Evolutionary conservation across 1,284 basidiomycete genomes (phyloP).

Genomic region (Thelephora terrestris): DNA sequence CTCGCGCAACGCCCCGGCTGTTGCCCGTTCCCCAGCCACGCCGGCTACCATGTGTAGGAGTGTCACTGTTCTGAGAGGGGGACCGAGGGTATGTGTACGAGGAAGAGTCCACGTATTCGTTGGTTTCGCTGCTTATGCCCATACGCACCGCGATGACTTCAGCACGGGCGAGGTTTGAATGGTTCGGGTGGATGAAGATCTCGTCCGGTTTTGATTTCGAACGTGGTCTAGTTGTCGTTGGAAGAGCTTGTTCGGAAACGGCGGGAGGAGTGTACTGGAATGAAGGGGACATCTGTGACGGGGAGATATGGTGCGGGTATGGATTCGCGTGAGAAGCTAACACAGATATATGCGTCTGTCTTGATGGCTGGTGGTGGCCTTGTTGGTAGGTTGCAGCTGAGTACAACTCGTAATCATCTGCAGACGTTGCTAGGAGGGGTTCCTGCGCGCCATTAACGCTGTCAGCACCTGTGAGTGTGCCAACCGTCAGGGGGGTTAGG

Average conservation of each 20-base stretch:
- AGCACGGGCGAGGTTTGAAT: conserved; percentile 54
- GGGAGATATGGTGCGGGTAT: conserved; percentile 1
- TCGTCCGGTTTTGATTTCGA: conserved; percentile 44
- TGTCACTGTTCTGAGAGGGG: background rate
- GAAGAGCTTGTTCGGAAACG: conserved; percentile 9
- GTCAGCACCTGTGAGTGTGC: background rate
- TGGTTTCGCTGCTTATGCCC: conserved; percentile 25
- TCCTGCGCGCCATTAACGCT: conserved; percentile 24
- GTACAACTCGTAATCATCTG: conserved; percentile 12
- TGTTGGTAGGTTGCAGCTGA: conserved; percentile 1
- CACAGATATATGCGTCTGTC: background rate
- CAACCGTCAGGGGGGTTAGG: background rate
- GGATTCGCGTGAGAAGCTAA: background rate
- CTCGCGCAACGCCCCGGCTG: background rate
- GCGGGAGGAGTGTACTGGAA: background rate
- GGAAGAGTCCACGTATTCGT: background rate
- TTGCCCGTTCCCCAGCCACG: background rate
- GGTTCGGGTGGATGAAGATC: conserved; percentile 50
- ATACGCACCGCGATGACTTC: conserved; percentile 46
- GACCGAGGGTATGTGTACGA: background rate
- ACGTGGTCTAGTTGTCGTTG: conserved; percentile 24
- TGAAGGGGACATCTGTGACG: background rate
- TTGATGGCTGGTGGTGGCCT: background rate
- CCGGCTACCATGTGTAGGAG: background rate
- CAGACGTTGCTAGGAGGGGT: conserved; percentile 24